Evolutionary conservation across 2,329 filamentous ascomycete species (phyloP), one percentile per base, ranked within the genome.

Genomic region (Didymella pinodella): DNA sequence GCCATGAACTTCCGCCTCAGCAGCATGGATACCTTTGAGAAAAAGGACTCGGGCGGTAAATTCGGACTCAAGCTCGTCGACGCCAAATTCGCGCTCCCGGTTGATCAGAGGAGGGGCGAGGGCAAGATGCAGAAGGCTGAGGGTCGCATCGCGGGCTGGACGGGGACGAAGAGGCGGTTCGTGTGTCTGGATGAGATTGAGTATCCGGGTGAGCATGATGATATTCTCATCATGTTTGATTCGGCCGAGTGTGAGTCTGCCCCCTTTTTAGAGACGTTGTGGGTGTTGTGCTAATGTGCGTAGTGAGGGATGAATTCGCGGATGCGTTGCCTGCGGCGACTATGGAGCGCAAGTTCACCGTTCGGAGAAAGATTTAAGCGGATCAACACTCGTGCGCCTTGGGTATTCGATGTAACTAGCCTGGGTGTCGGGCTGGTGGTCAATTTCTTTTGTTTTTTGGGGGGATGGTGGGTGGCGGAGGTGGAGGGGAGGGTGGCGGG

Each of bases 1-100:
- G 92, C 91, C 73, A 92, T 97, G 90, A 93, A 92, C 66, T 96
- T 97, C 74, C 84, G 90, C 29, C 84, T 97, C 59, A 94, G 93
- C 76, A 87, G 88, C 7, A 96, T 91, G 0, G 93, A 97, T 72
- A 84, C 88, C 0, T 94, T 93, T 69, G 93, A 97, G 78, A 85
- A 76, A 50, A 69, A 74, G 16, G 80, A 82, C 54, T 80, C 79
- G 65, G 68, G 70, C 22, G 73, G 76, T 3, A 93, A 92, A 74
- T 85, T 85, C 32, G 89, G 89, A 7, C 80, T 97, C 56, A 90
- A 89, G 73, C 86, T 97, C 63, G 89, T 94, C 26, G 93, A 97
- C 74, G 92, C 92, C 61, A 97, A 97, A 75, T 97, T 97, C 69
- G 90, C 91, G 3, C 80, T 97, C 54, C 93, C 93, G 4, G 88